Percentiles rank a stretch among this genome's conserved stretches.
phyloP scores from a whole-genome alignment of 371 early-diverging fungal species.

The Mucor velutinosus region DNA sequence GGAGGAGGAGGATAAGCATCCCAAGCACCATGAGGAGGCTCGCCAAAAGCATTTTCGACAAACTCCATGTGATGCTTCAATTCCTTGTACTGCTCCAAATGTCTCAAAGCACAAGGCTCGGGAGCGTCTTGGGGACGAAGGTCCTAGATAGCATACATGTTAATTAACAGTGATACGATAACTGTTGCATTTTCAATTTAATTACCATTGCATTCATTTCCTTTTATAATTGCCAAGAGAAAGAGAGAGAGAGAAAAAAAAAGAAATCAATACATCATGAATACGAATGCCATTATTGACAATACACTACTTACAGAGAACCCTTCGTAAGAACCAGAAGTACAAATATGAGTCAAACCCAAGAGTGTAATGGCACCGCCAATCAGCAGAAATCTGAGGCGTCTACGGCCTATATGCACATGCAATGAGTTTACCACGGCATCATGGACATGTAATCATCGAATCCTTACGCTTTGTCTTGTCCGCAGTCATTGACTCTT shows the following conservation, averaged over 20 bases:
- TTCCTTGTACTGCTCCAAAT: conserved; percentile 16
- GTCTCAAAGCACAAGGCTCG: conserved; percentile 16
- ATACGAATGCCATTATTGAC: neutral
- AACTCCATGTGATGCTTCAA: conserved; percentile 16
- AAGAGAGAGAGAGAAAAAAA: neutral
- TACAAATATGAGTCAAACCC: conserved; percentile 16
- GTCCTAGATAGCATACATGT: neutral
- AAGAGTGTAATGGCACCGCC: conserved; percentile 29
- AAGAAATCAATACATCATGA: neutral
- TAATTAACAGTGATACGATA: neutral
- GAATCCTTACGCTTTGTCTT: neutral
- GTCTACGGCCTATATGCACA: conserved; percentile 7
- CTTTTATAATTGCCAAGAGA: neutral
- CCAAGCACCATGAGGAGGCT: neutral
- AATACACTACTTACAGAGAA: neutral
- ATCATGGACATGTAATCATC: neutral
- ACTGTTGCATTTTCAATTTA: neutral
- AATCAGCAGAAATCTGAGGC: conserved; percentile 14
- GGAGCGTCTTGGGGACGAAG: conserved; percentile 1
- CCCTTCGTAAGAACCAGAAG: neutral
- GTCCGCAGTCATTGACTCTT: neutral
- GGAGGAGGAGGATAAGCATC: neutral
- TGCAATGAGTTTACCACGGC: neutral
- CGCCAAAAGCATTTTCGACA: conserved; percentile 8
- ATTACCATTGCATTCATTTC: neutral